phyloP scores from a whole-genome alignment of 31 red algal species.

The Bonnemaisonia californica region DNA sequence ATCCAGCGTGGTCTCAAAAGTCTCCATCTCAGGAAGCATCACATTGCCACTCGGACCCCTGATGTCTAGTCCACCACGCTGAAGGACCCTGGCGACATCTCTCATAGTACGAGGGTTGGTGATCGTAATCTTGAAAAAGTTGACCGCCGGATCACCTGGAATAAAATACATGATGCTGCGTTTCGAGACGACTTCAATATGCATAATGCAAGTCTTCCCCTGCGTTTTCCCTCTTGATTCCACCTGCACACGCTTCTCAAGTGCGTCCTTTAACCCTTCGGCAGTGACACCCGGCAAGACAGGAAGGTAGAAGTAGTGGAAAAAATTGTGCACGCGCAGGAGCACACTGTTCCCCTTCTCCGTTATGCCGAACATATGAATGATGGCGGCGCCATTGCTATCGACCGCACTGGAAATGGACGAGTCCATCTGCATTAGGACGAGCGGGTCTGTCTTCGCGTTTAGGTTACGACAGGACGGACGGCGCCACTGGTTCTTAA shows the following conservation, averaged over 20 bases:
- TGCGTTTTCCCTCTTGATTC: neutral
- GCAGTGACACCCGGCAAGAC: constrained; percentile 30
- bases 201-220: constrained; percentile 15
- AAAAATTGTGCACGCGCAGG: constrained; percentile 68
- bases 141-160: constrained; percentile 76
- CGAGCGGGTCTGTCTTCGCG: constrained; percentile 26
- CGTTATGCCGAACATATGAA: constrained; percentile 83
- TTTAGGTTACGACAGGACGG: constrained; percentile 23
- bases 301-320: constrained; percentile 83
- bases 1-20: constrained; percentile 93
- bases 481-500: constrained; percentile 29
- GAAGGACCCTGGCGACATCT: constrained; percentile 46
- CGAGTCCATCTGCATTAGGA: constrained; percentile 64
- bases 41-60: constrained; percentile 1
- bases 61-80: constrained; percentile 36
- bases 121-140: constrained; percentile 87
- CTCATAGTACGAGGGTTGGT: constrained; percentile 58
- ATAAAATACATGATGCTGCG: constrained; percentile 90
- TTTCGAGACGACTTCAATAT: constrained; percentile 56
- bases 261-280: constrained; percentile 9
- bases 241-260: constrained; percentile 18
- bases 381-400: constrained; percentile 31
- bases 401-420: constrained; percentile 16
- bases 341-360: constrained; percentile 57
- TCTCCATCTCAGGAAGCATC: constrained; percentile 44